phyloP scores from a whole-genome alignment of 2,329 filamentous ascomycete genomes.

The Stachybotrys elegans region DNA sequence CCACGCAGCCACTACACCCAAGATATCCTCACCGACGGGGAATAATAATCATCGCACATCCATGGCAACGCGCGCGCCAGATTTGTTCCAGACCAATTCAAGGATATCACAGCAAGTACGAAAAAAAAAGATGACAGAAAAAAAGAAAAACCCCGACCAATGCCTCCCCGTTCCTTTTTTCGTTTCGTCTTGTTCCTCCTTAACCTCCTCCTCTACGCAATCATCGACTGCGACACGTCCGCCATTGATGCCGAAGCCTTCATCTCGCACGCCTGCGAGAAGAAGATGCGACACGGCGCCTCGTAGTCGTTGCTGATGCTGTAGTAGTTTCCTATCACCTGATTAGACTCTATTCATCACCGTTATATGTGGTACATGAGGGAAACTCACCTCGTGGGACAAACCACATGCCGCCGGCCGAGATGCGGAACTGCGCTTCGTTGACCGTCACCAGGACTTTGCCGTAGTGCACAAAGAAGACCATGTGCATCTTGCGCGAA shows the following conservation, averaged over 20 bases:
- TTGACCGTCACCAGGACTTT: constrained; percentile 76
- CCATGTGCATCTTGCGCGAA: constrained; percentile 92
- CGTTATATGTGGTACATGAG: no score
- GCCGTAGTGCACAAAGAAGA: constrained; percentile 84
- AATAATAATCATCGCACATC: no score
- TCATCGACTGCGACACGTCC: constrained; percentile 10
- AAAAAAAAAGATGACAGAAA: not conserved
- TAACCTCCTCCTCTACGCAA: no score
- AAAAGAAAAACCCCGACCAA: not conserved
- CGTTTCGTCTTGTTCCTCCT: not conserved
- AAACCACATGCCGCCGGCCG: constrained; percentile 86
- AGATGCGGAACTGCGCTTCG: constrained; percentile 72
- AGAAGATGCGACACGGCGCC: constrained; percentile 75
- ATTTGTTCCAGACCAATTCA: no score
- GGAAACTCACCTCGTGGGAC: constrained; percentile 92
- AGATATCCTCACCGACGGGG: no score
- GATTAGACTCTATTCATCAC: no score
- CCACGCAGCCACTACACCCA: no score
- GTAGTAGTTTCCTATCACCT: constrained; percentile 94
- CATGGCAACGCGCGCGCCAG: no score
- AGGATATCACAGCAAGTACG: not conserved
- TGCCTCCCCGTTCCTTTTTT: not conserved
- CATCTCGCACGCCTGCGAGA: constrained; percentile 77
- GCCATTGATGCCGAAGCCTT: constrained; percentile 18
- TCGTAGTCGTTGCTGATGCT: constrained; percentile 79